phyloP scores from a whole-genome alignment of 148 eudicot species.

The Chenopodium quinoa region DNA sequence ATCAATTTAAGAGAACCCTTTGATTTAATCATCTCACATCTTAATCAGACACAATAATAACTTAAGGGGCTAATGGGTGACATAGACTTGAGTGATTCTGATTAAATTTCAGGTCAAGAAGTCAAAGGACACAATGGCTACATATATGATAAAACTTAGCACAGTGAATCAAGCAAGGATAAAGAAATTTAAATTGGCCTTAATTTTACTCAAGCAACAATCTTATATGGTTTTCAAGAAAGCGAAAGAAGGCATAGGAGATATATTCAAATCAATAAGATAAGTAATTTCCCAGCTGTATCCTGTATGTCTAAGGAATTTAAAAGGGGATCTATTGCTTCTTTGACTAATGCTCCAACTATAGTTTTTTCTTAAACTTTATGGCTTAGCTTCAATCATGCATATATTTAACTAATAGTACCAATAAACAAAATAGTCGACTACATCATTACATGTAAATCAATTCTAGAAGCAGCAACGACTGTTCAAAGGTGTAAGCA shows the following conservation, averaged over 20 bases:
- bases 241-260: background rate
- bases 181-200: background rate
- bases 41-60: background rate
- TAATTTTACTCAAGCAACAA: slow-evolving; percentile 11
- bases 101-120: background rate
- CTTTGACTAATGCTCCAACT: slow-evolving; percentile 27
- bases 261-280: background rate
- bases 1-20: background rate
- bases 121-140: background rate
- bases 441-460: slow-evolving; percentile 6
- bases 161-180: background rate
- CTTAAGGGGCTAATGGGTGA: background rate
- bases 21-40: background rate
- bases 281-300: slow-evolving; percentile 30
- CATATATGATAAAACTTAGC: background rate
- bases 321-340: slow-evolving; percentile 22
- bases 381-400: slow-evolving; percentile 14
- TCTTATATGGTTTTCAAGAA: slow-evolving; percentile 2
- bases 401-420: background rate
- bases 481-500: slow-evolving; percentile 1
- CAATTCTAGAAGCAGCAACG: slow-evolving; percentile 3
- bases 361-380: background rate
- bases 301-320: slow-evolving; percentile 14
- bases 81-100: background rate
- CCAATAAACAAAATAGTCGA: background rate